A percentile compares a stretch with the other conserved stretches of the same genome.
Conservation (phyloP, 2,329 filamentous ascomycete genomes). For the Amesomyces nigricolor region DNA sequence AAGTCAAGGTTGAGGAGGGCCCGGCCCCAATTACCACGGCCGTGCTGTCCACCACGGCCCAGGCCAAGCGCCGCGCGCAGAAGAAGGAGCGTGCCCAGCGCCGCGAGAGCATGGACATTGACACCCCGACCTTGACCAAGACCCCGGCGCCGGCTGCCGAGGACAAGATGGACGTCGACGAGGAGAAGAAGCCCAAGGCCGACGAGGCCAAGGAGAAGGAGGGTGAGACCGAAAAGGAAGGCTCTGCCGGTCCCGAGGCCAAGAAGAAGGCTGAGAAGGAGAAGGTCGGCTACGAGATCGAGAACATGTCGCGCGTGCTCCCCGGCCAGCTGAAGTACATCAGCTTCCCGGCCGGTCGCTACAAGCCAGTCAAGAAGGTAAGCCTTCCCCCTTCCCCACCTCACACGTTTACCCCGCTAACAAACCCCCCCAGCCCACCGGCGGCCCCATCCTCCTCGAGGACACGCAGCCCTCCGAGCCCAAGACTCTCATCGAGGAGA, state of each 20-base stretch:
- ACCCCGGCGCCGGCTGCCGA: conserved; percentile 37
- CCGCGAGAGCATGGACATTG: conserved; percentile 92
- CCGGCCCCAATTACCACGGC: conserved; percentile 93
- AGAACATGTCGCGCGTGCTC: conserved; percentile 94
- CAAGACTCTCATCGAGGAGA: conserved; percentile 82
- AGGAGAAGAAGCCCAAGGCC: conserved; percentile 50
- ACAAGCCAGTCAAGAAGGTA: conserved; percentile 86
- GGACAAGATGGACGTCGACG: conserved; percentile 87
- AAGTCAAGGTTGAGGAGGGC: conserved; percentile 89
- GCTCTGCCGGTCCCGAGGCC: conserved; percentile 45
- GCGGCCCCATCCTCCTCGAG: conserved; percentile 84
- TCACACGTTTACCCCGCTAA: conserved; percentile 35
- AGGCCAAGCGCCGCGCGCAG: conserved; percentile 90
- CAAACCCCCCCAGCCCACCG: conserved; percentile 62
- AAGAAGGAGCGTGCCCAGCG: conserved; percentile 88
- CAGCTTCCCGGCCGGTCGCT: conserved; percentile 82
- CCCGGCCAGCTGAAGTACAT: conserved; percentile 93
- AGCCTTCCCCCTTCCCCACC: conserved; percentile 27
- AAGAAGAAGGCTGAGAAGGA: conserved; percentile 96
- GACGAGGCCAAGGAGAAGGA: conserved; percentile 56
- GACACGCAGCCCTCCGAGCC: conserved; percentile 75
- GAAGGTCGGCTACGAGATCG: conserved; percentile 91
- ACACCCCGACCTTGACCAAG: conserved; percentile 72
- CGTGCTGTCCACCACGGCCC: conserved; percentile 90
- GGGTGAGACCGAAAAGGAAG: conserved; percentile 55